Evolutionary conservation across 1,284 basidiomycete species (phyloP).

Genomic region (Microbotryum violaceum): DNA sequence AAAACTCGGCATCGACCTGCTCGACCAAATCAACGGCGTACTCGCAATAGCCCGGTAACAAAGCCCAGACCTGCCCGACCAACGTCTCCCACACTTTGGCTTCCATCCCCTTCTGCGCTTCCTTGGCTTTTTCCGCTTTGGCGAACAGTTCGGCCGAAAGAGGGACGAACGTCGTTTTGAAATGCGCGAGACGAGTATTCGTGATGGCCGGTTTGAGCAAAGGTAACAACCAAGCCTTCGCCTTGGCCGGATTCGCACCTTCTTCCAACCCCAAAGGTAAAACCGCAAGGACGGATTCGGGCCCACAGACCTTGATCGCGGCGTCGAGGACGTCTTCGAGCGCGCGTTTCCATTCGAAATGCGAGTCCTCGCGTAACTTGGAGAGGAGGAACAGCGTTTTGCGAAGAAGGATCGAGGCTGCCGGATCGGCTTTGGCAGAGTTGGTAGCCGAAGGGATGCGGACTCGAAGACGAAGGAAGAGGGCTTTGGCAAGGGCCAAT

Average conservation of each 20-base stretch:
- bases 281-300: slow-evolving; percentile 62
- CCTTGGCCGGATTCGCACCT: slow-evolving; percentile 14
- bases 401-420: slow-evolving; percentile 64
- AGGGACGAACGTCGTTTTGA: slow-evolving; percentile 83
- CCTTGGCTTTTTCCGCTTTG: slow-evolving; percentile 54
- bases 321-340: slow-evolving; percentile 73
- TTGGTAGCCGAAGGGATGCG: slow-evolving; percentile 32
- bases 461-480: slow-evolving; percentile 45
- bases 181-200: slow-evolving; percentile 77
- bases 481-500: slow-evolving; percentile 35
- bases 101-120: slow-evolving; percentile 60
- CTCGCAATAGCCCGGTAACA: slow-evolving; percentile 57
- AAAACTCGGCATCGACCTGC: slow-evolving; percentile 65
- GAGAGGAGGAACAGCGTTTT: slow-evolving; percentile 68
- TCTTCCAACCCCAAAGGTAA: slow-evolving; percentile 64
- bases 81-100: slow-evolving; percentile 91
- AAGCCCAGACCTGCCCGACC: slow-evolving; percentile 83
- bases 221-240: slow-evolving; percentile 82
- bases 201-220: slow-evolving; percentile 68
- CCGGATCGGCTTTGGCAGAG: slow-evolving; percentile 52
- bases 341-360: slow-evolving; percentile 83
- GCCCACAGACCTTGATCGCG: slow-evolving; percentile 80
- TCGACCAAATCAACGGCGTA: slow-evolving; percentile 68
- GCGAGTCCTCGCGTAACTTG: slow-evolving; percentile 65
- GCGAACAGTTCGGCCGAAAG: slow-evolving; percentile 86